Evolutionary conservation across 2,329 filamentous ascomycete genomes (phyloP).

Genomic region (Lecanicillium sp.): DNA sequence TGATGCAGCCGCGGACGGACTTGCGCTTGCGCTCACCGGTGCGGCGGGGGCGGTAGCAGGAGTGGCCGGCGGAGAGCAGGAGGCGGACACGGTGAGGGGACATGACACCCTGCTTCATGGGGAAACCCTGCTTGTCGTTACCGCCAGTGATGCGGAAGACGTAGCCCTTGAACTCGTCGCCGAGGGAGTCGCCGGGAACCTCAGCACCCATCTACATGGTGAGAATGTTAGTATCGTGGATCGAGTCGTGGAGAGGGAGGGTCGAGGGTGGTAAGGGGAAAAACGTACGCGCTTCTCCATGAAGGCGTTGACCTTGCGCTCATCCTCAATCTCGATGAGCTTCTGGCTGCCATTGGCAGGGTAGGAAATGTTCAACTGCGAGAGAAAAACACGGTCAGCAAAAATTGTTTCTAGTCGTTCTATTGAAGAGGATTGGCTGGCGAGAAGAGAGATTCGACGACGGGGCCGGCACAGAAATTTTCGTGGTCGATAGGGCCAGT

Average conservation of each 20-base stretch:
- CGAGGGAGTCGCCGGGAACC: conserved; percentile 87
- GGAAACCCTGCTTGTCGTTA: conserved; percentile 99
- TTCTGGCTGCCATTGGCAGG: conserved; percentile 99
- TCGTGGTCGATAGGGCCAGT: too few species aligned
- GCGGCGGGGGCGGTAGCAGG: conserved; percentile 97
- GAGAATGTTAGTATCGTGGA: conserved; percentile 23
- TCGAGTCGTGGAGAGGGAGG: neutral
- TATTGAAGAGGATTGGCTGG: neutral
- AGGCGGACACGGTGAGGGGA: conserved; percentile 97
- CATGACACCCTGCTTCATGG: conserved; percentile 99
- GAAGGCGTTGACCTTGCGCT: conserved; percentile 97
- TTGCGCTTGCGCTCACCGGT: conserved; percentile 99
- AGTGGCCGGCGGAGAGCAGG: conserved; percentile 92
- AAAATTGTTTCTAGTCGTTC: conserved; percentile 5
- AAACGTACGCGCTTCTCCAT: conserved; percentile 87
- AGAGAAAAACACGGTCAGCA: conserved; percentile 22
- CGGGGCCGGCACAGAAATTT: too few species aligned
- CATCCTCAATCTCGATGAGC: conserved; percentile 98
- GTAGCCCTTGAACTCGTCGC: conserved; percentile 99
- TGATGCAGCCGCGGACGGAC: conserved; percentile 98
- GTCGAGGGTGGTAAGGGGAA: conserved; percentile 20
- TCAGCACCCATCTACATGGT: conserved; percentile 69
- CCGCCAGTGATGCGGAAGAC: conserved; percentile 99
- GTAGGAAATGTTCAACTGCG: conserved; percentile 63
- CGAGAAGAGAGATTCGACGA: neutral